phyloP scores from a whole-genome alignment of 805 yeast species.

The Brettanomyces anomalus region DNA sequence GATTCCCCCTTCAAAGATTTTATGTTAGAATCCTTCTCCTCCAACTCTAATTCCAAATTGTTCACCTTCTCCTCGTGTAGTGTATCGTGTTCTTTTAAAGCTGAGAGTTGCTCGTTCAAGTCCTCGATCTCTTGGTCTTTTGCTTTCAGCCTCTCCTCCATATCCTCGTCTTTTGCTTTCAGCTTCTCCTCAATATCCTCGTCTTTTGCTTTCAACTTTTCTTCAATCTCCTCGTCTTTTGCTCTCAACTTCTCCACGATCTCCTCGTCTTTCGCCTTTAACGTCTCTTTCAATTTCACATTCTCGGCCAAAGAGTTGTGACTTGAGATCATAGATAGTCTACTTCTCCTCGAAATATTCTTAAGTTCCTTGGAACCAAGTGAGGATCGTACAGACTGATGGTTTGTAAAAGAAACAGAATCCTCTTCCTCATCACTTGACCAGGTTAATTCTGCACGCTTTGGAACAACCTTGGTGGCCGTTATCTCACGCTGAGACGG shows the following conservation, averaged over 20 bases:
- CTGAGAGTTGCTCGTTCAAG: neutral
- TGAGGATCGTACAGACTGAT: neutral
- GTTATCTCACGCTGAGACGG: slow-evolving; percentile 33
- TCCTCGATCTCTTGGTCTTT: neutral
- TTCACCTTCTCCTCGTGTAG: no score
- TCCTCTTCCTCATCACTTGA: slow-evolving; percentile 72
- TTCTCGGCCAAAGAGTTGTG: no score
- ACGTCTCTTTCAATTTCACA: no score
- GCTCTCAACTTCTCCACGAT: neutral
- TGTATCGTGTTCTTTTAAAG: no score
- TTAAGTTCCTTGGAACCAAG: no score
- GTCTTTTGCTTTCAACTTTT: neutral
- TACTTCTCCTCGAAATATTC: no score
- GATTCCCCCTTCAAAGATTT: no score
- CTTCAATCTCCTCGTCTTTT: neutral
- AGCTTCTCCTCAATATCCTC: neutral
- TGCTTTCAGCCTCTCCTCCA: neutral
- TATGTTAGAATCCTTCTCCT: no score
- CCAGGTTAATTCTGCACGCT: slow-evolving; percentile 80
- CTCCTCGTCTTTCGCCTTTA: neutral
- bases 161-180: neutral
- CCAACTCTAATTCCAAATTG: no score
- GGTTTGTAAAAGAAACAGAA: slow-evolving; percentile 26
- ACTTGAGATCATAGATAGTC: no score
- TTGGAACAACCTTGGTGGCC: slow-evolving; percentile 69